phyloP scores from a whole-genome alignment of 306 rosid genomes.

The Cucurbita argyrosperma region DNA sequence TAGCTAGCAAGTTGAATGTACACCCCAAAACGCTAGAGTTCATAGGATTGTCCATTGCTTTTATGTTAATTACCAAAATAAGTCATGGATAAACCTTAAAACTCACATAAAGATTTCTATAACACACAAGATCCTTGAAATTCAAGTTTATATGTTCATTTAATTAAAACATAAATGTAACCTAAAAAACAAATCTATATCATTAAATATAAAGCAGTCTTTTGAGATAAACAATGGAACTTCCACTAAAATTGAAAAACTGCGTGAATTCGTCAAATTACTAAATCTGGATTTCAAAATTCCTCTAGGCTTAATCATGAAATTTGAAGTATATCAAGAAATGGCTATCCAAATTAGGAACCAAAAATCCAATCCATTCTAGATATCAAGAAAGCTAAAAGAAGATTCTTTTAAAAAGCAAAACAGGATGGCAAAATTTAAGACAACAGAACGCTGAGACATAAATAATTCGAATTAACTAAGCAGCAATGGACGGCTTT shows the following conservation, averaged over 20 bases:
- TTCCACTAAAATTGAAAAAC: background rate
- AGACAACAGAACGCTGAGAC: background rate
- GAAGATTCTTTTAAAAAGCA: background rate
- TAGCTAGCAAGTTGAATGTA: too few relatives aligned
- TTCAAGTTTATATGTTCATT: too few relatives aligned
- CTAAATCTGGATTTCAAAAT: background rate
- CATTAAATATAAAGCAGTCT: background rate
- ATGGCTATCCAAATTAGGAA: background rate
- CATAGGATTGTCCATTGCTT: too few relatives aligned
- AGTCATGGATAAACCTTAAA: too few relatives aligned
- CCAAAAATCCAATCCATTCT: background rate
- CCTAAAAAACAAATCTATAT: background rate
- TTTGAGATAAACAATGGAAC: background rate
- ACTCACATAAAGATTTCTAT: too few relatives aligned
- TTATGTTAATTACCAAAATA: too few relatives aligned
- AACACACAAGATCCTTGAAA: too few relatives aligned
- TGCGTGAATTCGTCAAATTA: background rate
- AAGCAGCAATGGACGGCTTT: constrained; percentile 35
- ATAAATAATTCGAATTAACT: background rate
- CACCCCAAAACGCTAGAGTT: too few relatives aligned
- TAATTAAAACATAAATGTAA: too few relatives aligned
- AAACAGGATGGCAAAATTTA: background rate
- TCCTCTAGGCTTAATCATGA: background rate
- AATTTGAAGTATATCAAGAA: background rate
- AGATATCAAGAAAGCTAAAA: background rate